phyloP scores from a whole-genome alignment of 2,329 filamentous ascomycete species.

The Penicillium concentricum region DNA sequence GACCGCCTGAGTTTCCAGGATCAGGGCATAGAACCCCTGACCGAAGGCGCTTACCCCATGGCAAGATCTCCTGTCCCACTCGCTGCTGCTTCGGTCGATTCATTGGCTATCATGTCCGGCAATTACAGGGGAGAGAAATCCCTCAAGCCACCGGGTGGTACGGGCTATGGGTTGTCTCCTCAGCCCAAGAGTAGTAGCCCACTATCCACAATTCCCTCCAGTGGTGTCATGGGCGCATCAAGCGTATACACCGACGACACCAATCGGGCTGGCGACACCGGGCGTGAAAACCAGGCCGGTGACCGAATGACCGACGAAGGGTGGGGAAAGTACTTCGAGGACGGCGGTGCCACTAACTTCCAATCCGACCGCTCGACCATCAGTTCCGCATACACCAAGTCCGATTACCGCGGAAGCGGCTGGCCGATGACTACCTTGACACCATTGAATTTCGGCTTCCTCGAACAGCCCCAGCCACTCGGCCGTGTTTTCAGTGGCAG shows the following conservation, averaged over 20 bases:
- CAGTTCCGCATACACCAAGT: slow-evolving; percentile 31
- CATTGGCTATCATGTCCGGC: slow-evolving; percentile 44
- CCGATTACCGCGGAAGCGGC: slow-evolving; percentile 39
- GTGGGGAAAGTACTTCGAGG: slow-evolving; percentile 51
- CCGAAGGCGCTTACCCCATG: slow-evolving; percentile 46
- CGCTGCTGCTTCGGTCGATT: slow-evolving; percentile 37
- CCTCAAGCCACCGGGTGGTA: slow-evolving; percentile 24
- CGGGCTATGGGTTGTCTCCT: slow-evolving; percentile 21
- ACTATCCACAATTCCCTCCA: slow-evolving; percentile 33
- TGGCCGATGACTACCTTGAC: slow-evolving; percentile 42
- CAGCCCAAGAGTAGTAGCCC: slow-evolving; percentile 26
- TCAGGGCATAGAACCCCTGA: slow-evolving; percentile 45
- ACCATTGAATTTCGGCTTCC: slow-evolving; percentile 37
- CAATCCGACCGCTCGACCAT: slow-evolving; percentile 27
- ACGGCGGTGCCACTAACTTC: slow-evolving; percentile 32
- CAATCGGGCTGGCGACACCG: slow-evolving; percentile 19
- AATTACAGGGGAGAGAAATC: slow-evolving; percentile 33
- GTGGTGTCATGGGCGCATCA: slow-evolving; percentile 20
- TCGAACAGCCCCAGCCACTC: slow-evolving; percentile 41
- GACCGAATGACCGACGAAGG: slow-evolving; percentile 48
- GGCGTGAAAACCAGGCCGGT: slow-evolving; percentile 25
- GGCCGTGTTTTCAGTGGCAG: slow-evolving; percentile 43
- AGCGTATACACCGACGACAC: slow-evolving; percentile 22
- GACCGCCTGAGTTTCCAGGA: slow-evolving; percentile 53
- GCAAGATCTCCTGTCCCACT: slow-evolving; percentile 41